Evolutionary conservation across 768 basidiomycete genomes (phyloP), one percentile per base, ranked within the genome.

Genomic region (Kwoniella pini): DNA sequence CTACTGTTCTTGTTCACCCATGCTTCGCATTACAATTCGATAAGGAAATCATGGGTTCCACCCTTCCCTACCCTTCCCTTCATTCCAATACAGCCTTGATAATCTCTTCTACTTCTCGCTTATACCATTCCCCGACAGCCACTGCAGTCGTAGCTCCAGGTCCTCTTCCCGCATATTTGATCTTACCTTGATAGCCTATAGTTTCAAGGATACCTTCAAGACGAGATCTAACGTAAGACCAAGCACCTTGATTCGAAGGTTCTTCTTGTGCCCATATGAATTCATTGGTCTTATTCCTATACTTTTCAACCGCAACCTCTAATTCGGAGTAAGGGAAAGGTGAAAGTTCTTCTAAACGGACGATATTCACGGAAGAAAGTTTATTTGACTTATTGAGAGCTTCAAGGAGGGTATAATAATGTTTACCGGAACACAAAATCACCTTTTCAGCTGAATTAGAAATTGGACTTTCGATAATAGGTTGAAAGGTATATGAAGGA

Each of bases 161-260:
- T 63, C 79, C 82, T 70, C 91, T 80, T 2, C 91, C 90, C n/a
- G 80, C 71, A 75, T 87, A 91, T 59, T 62, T 72, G 46, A 89
- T 24, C 24, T 66, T 69, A n/a, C 63, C 31, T 12, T 63, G 58
- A 48, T 61, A 28, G 60, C 82, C 78, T 77, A 79, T 62, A 44
- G 67, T 77, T 21, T 77, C 75, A 66, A 91, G 72, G 28, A 90
- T 82, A 21, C 64, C 71, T 5, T 80, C 79, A 55, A 91, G 78
- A 65, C 91, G 81, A 1, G 81, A 80, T 36, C 74, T 76, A 42
- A 90, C 87, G 79, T 90, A 88, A 12, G 80, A 75, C 81, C 83
- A 93, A 2, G 88, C 85, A 1, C 92, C 92, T 77, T 94, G 91
- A 72, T 96, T 95, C 72, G 81, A 84, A 2, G 91, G 87, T 72